Conservation (phyloP, 441 rosid genomes). For the Populus hybrid region DNA sequence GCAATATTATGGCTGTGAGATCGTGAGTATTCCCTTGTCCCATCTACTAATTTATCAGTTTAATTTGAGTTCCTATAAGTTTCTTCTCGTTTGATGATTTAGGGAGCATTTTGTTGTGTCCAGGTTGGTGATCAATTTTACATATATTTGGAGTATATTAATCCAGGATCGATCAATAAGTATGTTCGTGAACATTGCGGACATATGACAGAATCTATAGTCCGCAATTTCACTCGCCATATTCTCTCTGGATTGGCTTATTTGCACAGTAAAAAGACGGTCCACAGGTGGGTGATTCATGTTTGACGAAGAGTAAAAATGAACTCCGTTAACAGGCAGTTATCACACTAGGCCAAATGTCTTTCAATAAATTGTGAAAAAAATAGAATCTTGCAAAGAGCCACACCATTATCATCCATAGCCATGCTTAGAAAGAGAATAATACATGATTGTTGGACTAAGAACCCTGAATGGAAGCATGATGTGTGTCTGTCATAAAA, state of each 20-base stretch:
- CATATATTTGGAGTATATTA: slow-evolving; percentile 84
- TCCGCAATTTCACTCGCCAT: slow-evolving; percentile 93
- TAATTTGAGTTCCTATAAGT: neutral
- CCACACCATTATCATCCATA: neutral
- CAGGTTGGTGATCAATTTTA: slow-evolving; percentile 83
- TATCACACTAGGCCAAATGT: neutral
- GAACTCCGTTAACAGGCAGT: neutral
- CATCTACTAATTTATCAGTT: neutral
- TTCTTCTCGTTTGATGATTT: slow-evolving; percentile 11
- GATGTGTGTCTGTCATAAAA: slow-evolving; percentile 8
- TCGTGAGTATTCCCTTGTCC: slow-evolving; percentile 47
- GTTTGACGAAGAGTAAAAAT: neutral
- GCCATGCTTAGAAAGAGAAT: neutral
- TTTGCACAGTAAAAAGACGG: slow-evolving; percentile 80
- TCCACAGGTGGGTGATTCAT: slow-evolving; percentile 79
- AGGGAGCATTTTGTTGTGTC: slow-evolving; percentile 11
- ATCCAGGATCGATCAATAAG: slow-evolving; percentile 92
- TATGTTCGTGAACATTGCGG: slow-evolving; percentile 78
- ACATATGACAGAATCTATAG: slow-evolving; percentile 82
- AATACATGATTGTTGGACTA: neutral
- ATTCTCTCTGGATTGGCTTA: slow-evolving; percentile 85
- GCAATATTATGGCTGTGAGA: slow-evolving; percentile 91
- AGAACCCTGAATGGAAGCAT: neutral
- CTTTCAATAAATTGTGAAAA: slow-evolving; percentile 1
- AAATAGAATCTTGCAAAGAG: neutral